Base-by-base conservation (phyloP, 2,329 filamentous ascomycete genomes). In the Stagonosporopsis chrysanthemi region DNA sequence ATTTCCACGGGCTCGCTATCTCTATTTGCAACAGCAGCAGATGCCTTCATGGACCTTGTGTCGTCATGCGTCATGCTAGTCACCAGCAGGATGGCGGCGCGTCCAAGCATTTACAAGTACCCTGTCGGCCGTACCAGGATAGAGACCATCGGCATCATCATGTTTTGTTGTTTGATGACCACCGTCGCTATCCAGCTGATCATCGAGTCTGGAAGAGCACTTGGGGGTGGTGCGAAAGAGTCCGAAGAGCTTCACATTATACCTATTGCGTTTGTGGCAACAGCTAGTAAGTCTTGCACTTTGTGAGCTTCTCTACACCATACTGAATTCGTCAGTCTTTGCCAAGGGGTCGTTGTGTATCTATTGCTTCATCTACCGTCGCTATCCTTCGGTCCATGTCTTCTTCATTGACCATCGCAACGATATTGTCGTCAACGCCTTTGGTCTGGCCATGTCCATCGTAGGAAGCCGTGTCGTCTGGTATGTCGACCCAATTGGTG, bases 91-190 rank as follows among this genome's bases (percentile, higher is more conserved):
- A 72, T 88, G 74, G 85, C 86, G n/a, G 79, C 80, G 22, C 79
- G 83, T 52, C 83, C 86, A 38, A 87, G 85, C 67, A 76, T 86
- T 6, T 85, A 86, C 74, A 86, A 86, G 69, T 88, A 85, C 63
- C 86, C 86, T 17, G 85, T 88, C 24, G 86, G 84, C 39, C 82
- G 86, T 7, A 87, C 82, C 4, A 81, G 86, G 53, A 83, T 88
- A 51, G 86, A 88, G 74, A 87, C 86, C 2, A 81, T 88, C 56
- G 86, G 85, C 26, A 85, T 88, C 60, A 86, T 89, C 64, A 81
- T 88, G 42, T 88, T 88, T 72, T 87, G 85, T 61, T 84, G 86
- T 40, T 77, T 88, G 57, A 88, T 88, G 85, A 87, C 86, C 2
- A 88, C 86, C 0, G 86, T 88, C 3, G 85, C 86, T 44, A 84